Base-by-base conservation (phyloP, 441 rosid genomes). In the Isatis lusitanica region DNA sequence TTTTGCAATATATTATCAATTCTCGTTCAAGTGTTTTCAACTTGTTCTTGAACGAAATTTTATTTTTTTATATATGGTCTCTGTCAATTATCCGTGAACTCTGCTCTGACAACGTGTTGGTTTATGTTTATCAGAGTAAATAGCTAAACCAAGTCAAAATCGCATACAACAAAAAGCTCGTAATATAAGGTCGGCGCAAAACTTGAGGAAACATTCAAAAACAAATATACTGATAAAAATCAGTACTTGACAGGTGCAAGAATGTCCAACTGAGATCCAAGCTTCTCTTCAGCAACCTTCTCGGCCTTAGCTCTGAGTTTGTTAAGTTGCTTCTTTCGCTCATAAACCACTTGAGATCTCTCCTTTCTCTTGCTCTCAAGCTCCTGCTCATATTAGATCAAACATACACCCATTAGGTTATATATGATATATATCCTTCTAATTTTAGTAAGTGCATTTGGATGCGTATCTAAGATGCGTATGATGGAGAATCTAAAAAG, bases 311-410 rank as follows among this genome's bases (percentile, higher is more conserved):
- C 82, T 82, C 85, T 82, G 47, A 88, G 93, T 53, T 87, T 90
- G 39, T 63, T 81, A 70, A 92, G 85, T 68, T 88, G 94, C 81
- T 92, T 92, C 85, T 85, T 90, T 69, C 91, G 77, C 84, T 92
- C 88, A 2, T 88, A 92, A 1, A 59, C 75, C 17, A 82, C 85
- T 70, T 88, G 88, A 51, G 91, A 68, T 78, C 85, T 90, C 73
- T 88, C 96, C 77, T 90, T 92, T 74, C 94, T 83, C 92, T 87
- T 90, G 61, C 70, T 62, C 83, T 92, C 97, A 9, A 90, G 79
- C 80, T 92, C 91, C 96, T 90, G 85, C 26, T 44, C 30, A 5
- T 36, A 7, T 8, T 13, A 9, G 2, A 55, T 39, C 35, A 66
- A 66, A 28, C 33, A 74, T 4, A 66, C 28, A 66, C 47, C 30